phyloP scores from a whole-genome alignment of 495 filamentous ascomycete species.

The Neurospora cerealis region DNA sequence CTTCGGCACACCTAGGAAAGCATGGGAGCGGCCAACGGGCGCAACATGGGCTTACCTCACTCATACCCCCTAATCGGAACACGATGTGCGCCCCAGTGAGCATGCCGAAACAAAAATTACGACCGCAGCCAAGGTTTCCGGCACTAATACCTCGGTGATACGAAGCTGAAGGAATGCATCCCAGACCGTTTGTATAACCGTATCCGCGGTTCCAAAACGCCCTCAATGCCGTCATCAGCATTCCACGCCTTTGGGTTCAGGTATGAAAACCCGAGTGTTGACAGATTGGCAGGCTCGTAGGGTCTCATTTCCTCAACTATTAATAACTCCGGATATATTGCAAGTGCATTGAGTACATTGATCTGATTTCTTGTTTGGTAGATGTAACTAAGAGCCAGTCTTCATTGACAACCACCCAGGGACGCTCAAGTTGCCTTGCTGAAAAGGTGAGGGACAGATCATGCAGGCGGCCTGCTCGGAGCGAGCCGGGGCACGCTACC shows the following conservation, averaged over 20 bases:
- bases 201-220: neutral
- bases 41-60: neutral
- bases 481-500: neutral
- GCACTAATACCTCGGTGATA: neutral
- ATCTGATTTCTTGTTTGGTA: neutral
- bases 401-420: neutral
- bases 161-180: neutral
- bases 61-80: neutral
- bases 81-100: neutral
- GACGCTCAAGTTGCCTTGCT: neutral
- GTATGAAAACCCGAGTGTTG: neutral
- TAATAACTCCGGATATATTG: neutral
- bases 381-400: neutral
- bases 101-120: neutral
- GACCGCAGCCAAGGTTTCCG: neutral
- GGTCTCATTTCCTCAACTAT: neutral
- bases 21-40: neutral
- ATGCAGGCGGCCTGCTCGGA: neutral
- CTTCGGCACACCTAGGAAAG: neutral
- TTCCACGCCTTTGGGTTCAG: neutral
- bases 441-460: neutral
- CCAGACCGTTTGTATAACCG: neutral
- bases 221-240: neutral
- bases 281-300: neutral
- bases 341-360: neutral